phyloP scores from a whole-genome alignment of 139 green algal species.

The Haematococcus lacustris region DNA sequence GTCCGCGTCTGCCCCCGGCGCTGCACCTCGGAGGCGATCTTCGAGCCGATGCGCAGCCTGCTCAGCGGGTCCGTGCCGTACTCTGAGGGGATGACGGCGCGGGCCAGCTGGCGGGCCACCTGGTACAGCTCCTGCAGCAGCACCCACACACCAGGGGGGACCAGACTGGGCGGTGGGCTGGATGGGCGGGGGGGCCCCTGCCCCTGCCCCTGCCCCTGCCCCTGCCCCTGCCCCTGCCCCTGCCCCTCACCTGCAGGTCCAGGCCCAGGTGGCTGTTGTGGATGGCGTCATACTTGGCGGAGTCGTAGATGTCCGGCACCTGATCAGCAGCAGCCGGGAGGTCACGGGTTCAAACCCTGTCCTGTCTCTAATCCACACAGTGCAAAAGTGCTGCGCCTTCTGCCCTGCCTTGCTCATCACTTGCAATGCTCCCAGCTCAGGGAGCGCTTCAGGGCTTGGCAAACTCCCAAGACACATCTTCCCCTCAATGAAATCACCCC shows the following conservation, averaged over 20 bases:
- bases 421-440: background rate
- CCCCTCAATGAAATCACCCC: background rate
- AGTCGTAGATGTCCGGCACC: constrained; percentile 86
- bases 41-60: constrained; percentile 12
- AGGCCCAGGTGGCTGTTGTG: constrained; percentile 88
- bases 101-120: constrained; percentile 65
- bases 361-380: background rate
- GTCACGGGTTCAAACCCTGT: background rate
- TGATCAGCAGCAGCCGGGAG: constrained; percentile 25
- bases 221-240: background rate
- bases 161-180: background rate
- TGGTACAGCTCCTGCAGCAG: constrained; percentile 50
- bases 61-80: constrained; percentile 61
- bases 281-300: constrained; percentile 89
- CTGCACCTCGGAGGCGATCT: constrained; percentile 5
- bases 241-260: constrained; percentile 30
- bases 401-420: background rate
- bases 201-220: background rate
- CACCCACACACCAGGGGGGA: background rate
- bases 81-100: constrained; percentile 57
- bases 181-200: background rate
- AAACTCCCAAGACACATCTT: background rate
- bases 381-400: background rate
- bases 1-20: too few relatives aligned
- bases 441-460: background rate